Evolutionary conservation across 2,329 filamentous ascomycete genomes (phyloP).

Genomic region (Fusarium setosum): DNA sequence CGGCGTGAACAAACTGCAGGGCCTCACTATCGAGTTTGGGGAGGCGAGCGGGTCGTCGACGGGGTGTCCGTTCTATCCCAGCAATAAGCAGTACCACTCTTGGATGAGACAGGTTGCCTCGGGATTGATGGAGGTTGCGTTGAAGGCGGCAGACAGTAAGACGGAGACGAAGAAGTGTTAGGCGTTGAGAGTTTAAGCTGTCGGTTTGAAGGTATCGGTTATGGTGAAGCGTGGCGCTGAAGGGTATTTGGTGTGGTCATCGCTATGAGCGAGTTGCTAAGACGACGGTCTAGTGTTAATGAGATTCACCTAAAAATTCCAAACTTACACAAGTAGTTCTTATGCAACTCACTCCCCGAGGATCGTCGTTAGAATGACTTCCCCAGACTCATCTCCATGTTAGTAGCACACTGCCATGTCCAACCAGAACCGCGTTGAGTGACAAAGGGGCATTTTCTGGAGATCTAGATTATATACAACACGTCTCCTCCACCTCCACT

Average conservation of each 20-base stretch:
- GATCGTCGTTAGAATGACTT: too few species aligned
- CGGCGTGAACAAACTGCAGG: conserved; percentile 52
- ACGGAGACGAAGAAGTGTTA: conserved; percentile 30
- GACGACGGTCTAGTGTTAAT: neutral
- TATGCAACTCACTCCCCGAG: neutral
- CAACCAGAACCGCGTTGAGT: conserved; percentile 24
- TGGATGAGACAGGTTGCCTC: conserved; percentile 58
- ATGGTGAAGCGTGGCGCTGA: neutral
- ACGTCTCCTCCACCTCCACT: conserved; percentile 20
- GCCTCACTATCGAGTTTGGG: conserved; percentile 62
- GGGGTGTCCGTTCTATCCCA: conserved; percentile 61
- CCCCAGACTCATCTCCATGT: too few species aligned
- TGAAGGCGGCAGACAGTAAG: conserved; percentile 42
- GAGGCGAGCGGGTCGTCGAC: conserved; percentile 23
- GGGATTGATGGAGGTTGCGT: conserved; percentile 60
- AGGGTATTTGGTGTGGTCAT: neutral
- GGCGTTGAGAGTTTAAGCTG: neutral
- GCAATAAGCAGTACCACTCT: conserved; percentile 52
- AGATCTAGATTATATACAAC: conserved; percentile 47
- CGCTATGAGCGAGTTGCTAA: neutral
- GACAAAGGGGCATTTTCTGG: conserved; percentile 41
- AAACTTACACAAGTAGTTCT: neutral
- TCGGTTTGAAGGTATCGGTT: neutral
- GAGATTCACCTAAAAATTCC: neutral
- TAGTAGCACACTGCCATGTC: neutral